These are phyloP conservation scores for Globisporangium polare DNA, from an alignment of 352 stramenopile species.

Conservation along the genomic window DNA sequence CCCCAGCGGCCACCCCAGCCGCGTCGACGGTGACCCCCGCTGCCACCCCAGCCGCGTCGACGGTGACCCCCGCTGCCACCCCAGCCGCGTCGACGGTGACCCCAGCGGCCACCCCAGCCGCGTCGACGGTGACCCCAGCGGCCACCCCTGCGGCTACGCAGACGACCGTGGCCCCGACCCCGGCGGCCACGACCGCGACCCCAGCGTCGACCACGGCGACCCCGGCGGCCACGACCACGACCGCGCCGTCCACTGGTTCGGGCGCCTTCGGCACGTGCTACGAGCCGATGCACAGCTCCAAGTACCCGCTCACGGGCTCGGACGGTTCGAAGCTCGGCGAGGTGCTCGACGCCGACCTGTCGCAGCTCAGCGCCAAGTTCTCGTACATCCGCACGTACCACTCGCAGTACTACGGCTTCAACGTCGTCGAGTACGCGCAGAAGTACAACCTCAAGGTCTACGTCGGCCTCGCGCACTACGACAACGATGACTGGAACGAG, in stretches of 20 bases:
- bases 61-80: no score
- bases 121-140: not conserved
- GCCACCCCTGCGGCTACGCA: not conserved
- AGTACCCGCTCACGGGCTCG: conserved; percentile 39
- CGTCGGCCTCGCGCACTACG: conserved; percentile 36
- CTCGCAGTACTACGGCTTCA: conserved; percentile 46
- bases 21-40: no score
- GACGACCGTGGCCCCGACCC: not conserved
- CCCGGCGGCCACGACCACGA: not conserved
- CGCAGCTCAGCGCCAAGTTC: conserved; percentile 37
- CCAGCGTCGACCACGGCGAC: not conserved
- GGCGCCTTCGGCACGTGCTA: conserved; percentile 38
- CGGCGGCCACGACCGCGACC: not conserved
- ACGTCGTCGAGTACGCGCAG: conserved; percentile 35
- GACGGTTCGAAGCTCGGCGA: conserved; percentile 20
- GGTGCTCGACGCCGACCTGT: conserved; percentile 42
- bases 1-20: conserved; percentile 4
- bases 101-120: no score
- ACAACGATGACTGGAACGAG: conserved; percentile 47
- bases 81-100: no score
- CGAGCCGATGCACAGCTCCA: conserved; percentile 43
- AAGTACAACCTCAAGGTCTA: conserved; percentile 56
- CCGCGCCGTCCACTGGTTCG: not conserved
- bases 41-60: no score
- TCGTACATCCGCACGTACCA: conserved; percentile 60